Conservation (phyloP, 768 basidiomycete genomes). For the Trametes cingulata region DNA sequence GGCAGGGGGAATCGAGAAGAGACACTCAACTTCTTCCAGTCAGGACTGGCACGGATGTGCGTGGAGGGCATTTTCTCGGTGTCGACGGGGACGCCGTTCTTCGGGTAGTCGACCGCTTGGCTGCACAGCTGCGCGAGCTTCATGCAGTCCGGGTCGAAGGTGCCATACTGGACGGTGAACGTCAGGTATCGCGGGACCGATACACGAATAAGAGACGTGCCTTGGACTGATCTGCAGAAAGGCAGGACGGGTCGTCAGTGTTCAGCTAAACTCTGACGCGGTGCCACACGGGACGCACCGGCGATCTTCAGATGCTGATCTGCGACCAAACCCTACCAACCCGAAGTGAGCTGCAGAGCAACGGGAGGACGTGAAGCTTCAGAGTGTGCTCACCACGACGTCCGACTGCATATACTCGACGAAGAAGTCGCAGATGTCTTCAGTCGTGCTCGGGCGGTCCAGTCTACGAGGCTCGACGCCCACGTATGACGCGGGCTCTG, state of each 20-base stretch:
- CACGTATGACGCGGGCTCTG: conserved; percentile 54
- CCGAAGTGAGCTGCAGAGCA: conserved; percentile 3
- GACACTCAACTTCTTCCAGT: conserved; percentile 57
- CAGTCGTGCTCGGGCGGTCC: conserved; percentile 51
- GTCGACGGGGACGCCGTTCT: conserved; percentile 68
- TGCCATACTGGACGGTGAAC: conserved; percentile 53
- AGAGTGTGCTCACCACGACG: conserved; percentile 54
- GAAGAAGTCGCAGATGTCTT: conserved; percentile 79
- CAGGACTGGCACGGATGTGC: conserved; percentile 70
- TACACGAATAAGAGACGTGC: conserved; percentile 34
- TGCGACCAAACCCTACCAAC: conserved; percentile 62
- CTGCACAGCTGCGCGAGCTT: conserved; percentile 59
- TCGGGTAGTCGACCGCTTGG: conserved; percentile 78
- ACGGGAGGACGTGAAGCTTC: not conserved
- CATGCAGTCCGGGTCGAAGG: conserved; percentile 56
- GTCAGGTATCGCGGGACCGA: not conserved
- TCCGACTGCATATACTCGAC: conserved; percentile 86
- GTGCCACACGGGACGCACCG: conserved; percentile 39
- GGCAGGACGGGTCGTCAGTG: not conserved
- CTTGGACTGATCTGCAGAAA: conserved; percentile 64
- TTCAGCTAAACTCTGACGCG: not conserved
- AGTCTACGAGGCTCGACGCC: conserved; percentile 27
- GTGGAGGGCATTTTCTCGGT: conserved; percentile 47
- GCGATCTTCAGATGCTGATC: conserved; percentile 68
- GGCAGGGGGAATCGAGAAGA: conserved; percentile 5